Evolutionary conservation across 176 grass and related monocot species (phyloP), one percentile per base, ranked within the genome.

Genomic region (Ensete glaucum): DNA sequence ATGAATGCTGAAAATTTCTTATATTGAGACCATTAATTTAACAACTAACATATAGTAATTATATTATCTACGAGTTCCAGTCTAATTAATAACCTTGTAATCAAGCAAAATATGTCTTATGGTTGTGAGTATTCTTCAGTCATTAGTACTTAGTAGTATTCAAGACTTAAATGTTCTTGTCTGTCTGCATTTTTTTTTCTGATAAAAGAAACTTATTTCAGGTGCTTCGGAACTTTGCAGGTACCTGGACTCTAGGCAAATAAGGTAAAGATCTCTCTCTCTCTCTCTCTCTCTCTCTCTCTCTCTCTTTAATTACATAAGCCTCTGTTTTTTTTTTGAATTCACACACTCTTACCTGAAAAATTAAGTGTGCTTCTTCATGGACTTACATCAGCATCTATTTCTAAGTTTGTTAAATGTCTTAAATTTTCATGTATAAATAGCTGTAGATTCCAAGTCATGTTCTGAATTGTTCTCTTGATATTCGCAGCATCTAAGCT

Each of bases 151-250:
- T 16, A 9, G 0, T 9, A 55, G 8, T 15, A 17, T 17, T 17
- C 14, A 52, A 7, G 15, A 53, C 19, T 51, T 3, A 2, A 19
- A 22, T 16, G 12, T 74, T 27, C 72, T 26, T 83, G 21, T 56
- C 23, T 26, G 29, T 84, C 49, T 78, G 21, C 27, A 55, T 23
- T 55, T 67, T 57, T 23, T 34, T 16, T 22, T 78, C 75, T 83
- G 67, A 17, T 50, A 29, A 62, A 53, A 52, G 16, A 6, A 13
- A 60, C 19, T 57, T 22, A 20, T 76, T 85, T 84, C 80, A 93
- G 90, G 90, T 60, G 90, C 90, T 9, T 77, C 76, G 15, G 90
- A 98, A 64, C 90, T 98, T 72, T 98, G 90, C 75, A 72, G 24
- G 8, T 91, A 88, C 69, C 76, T 98, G 74, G 90, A 98, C 70